Evolutionary conservation across 139 green algal species (phyloP).

Genomic region (Tetraselmis chui): DNA sequence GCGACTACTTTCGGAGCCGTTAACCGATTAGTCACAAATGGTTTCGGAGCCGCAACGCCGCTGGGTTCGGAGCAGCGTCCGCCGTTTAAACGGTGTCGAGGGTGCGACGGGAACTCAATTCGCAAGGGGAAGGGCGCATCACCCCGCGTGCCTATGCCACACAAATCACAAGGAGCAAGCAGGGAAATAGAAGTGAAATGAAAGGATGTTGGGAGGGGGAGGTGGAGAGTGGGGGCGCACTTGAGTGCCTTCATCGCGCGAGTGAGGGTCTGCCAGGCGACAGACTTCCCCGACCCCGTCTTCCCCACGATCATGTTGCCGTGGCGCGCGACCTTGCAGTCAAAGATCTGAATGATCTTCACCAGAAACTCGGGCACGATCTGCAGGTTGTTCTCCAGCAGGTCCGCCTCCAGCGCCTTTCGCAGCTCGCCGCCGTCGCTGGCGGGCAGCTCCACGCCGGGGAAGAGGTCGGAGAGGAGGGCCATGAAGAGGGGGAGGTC

Average conservation of each 20-base stretch:
- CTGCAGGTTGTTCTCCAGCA: slow-evolving; percentile 62
- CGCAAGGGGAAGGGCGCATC: too few relatives aligned
- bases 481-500: slow-evolving; percentile 80
- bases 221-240: too few relatives aligned
- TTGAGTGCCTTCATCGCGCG: slow-evolving; percentile 53
- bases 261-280: slow-evolving; percentile 70
- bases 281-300: slow-evolving; percentile 72
- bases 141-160: too few relatives aligned
- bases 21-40: too few relatives aligned
- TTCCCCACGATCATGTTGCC: slow-evolving; percentile 89
- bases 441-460: slow-evolving; percentile 64
- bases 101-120: too few relatives aligned
- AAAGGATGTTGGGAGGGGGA: too few relatives aligned
- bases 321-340: slow-evolving; percentile 84
- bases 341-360: slow-evolving; percentile 87
- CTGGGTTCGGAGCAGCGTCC: too few relatives aligned
- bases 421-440: slow-evolving; percentile 48
- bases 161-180: too few relatives aligned
- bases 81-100: too few relatives aligned
- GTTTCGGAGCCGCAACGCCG: too few relatives aligned
- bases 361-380: slow-evolving; percentile 66
- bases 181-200: too few relatives aligned
- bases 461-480: slow-evolving; percentile 77
- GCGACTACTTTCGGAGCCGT: too few relatives aligned
- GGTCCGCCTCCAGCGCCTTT: slow-evolving; percentile 57